phyloP scores from a whole-genome alignment of 1,284 basidiomycete genomes.

The Irpex rosettiformis region DNA sequence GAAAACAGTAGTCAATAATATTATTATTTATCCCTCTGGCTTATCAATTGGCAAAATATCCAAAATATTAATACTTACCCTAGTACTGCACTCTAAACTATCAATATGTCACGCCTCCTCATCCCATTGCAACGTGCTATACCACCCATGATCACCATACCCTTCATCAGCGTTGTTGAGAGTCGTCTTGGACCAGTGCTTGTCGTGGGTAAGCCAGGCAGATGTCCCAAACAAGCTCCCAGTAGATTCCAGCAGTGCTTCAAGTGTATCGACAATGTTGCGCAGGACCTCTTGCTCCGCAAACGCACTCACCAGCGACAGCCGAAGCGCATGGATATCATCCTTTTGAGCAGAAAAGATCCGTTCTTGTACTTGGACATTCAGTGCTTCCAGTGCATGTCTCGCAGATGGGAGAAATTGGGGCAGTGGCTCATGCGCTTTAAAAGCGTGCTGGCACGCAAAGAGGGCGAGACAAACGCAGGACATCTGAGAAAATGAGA shows the following conservation, averaged over 20 bases:
- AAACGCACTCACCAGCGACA: conserved; percentile 40
- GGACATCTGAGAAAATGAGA: conserved; percentile 32
- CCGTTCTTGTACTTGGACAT: conserved; percentile 35
- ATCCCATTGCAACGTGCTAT: conserved; percentile 13
- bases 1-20: too few species aligned
- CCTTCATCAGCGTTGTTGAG: conserved; percentile 1
- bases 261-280: conserved; percentile 41
- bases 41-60: too few species aligned
- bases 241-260: conserved; percentile 38
- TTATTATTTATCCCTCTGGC: too few species aligned
- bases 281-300: conserved; percentile 44
- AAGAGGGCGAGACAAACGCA: conserved; percentile 46
- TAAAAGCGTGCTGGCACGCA: conserved; percentile 48
- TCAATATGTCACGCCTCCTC: conserved; percentile 6
- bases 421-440: conserved; percentile 43
- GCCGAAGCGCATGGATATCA: conserved; percentile 30
- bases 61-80: too few species aligned
- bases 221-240: conserved; percentile 44
- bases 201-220: conserved; percentile 36
- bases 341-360: conserved; percentile 29
- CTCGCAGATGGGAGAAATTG: conserved; percentile 48
- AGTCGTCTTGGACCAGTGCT: conserved; percentile 20
- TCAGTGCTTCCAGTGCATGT: conserved; percentile 36
- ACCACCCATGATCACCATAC: conserved; percentile 11
- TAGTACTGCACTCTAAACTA: too few species aligned